phyloP scores from a whole-genome alignment of 225 moss, liverwort and hornwort genomes.

The Sphagnum tenellum region DNA sequence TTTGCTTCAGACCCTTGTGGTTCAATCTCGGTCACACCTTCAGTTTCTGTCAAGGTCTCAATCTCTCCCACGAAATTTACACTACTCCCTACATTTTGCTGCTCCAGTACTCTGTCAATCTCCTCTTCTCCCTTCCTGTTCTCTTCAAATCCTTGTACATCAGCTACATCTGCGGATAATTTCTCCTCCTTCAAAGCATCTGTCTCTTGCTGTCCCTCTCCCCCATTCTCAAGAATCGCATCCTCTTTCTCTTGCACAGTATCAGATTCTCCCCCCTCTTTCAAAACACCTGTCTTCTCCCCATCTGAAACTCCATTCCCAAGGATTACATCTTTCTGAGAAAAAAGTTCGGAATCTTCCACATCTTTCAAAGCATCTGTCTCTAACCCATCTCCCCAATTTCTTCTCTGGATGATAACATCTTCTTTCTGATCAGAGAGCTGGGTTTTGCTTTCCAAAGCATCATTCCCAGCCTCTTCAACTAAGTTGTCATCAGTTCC shows the following conservation, averaged over 20 bases:
- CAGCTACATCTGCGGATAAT: no score
- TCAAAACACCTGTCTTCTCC: no score
- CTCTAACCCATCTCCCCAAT: slow-evolving; percentile 1
- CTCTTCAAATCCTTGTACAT: no score
- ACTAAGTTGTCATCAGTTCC: background rate
- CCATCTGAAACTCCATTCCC: no score
- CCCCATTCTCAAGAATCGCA: slow-evolving; percentile 8
- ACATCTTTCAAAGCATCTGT: slow-evolving; percentile 9
- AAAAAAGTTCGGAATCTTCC: slow-evolving; percentile 8
- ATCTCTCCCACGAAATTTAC: background rate
- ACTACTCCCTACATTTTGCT: no score
- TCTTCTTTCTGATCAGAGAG: slow-evolving; percentile 4
- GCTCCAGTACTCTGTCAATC: no score
- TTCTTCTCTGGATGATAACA: background rate
- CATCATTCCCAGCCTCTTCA: background rate
- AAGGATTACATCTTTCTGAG: slow-evolving; percentile 15
- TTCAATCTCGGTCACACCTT: slow-evolving; percentile 11
- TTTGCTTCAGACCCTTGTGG: slow-evolving; percentile 8
- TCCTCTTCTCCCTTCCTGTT: no score
- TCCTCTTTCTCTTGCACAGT: slow-evolving; percentile 9
- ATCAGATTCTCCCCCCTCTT: no score
- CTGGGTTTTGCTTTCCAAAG: background rate
- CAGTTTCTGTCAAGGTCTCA: slow-evolving; percentile 1
- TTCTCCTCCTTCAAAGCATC: no score
- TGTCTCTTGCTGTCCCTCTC: no score